Evolutionary conservation across 768 basidiomycete genomes (phyloP).

Genomic region (Zangia roseola): DNA sequence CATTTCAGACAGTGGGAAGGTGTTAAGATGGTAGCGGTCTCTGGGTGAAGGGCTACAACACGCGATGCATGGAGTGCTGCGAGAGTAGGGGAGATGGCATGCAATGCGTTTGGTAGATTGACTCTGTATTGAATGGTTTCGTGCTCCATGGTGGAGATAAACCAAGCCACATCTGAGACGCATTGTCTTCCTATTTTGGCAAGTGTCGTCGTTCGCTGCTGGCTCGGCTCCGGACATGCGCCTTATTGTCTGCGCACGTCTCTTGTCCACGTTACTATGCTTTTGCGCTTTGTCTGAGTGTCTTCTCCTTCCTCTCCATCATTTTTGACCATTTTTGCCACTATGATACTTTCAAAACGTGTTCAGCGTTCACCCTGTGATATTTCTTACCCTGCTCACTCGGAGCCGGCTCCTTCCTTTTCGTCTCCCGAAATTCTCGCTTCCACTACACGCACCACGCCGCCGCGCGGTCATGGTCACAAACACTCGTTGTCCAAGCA

Average conservation of each 20-base stretch:
- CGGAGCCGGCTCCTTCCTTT: constrained; percentile 29
- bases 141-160: not conserved
- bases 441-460: constrained; percentile 33
- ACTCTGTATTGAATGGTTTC: constrained; percentile 43
- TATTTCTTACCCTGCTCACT: constrained; percentile 8
- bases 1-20: constrained; percentile 50
- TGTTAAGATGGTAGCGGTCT: constrained; percentile 19
- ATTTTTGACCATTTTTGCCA: constrained; percentile 4
- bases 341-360: constrained; percentile 28
- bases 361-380: constrained; percentile 17
- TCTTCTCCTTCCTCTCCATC: not conserved
- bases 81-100: constrained; percentile 52
- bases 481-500: constrained; percentile 40
- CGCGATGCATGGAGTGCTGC: constrained; percentile 61
- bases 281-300: constrained; percentile 5
- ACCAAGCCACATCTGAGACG: too few species aligned
- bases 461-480: constrained; percentile 28
- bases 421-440: constrained; percentile 17
- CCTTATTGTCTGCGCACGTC: constrained; percentile 17
- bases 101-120: constrained; percentile 47
- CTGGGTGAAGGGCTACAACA: constrained; percentile 31
- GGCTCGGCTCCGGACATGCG: not conserved
- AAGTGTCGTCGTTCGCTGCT: constrained; percentile 24
- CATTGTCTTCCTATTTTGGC: constrained; percentile 26
- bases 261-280: constrained; percentile 4